phyloP scores from a whole-genome alignment of 352 stramenopile genomes.

The Pseudoperonospora humuli region DNA sequence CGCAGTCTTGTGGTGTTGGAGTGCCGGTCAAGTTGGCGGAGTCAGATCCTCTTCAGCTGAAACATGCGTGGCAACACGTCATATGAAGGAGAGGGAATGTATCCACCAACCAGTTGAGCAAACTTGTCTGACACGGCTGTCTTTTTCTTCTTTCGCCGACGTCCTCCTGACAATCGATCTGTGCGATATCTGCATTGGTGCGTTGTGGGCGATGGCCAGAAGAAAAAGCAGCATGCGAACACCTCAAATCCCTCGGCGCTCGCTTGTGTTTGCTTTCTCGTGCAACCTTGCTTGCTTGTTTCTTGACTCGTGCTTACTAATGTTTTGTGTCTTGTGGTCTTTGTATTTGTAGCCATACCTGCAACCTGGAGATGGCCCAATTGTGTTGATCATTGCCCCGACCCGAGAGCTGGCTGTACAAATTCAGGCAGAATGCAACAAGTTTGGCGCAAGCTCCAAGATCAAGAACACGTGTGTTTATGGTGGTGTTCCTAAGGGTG shows the following conservation, averaged over 20 bases:
- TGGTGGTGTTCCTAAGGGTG: constrained; percentile 94
- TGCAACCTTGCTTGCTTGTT: constrained; percentile 10
- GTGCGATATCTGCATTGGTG: constrained; percentile 37
- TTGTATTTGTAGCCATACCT: constrained; percentile 61
- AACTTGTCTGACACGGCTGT: constrained; percentile 15
- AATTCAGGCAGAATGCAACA: constrained; percentile 99
- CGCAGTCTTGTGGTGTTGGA: constrained; percentile 16
- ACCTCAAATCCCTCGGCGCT: constrained; percentile 37
- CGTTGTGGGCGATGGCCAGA: constrained; percentile 31
- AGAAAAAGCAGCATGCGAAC: constrained; percentile 40
- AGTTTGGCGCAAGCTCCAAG: constrained; percentile 95
- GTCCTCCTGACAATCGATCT: constrained; percentile 21
- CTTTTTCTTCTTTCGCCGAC: constrained; percentile 25
- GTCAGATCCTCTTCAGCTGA: constrained; percentile 1
- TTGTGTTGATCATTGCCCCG: constrained; percentile 96
- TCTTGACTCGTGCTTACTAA: constrained; percentile 19
- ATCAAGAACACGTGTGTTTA: constrained; percentile 99
- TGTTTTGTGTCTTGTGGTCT: constrained; percentile 13
- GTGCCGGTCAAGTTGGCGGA: constrained; percentile 20
- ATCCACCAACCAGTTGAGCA: constrained; percentile 6
- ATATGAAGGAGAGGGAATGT: neutral
- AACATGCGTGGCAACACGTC: neutral
- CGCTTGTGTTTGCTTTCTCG: constrained; percentile 37
- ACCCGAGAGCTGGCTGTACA: constrained; percentile 98
- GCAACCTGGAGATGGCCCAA: constrained; percentile 97